Evolutionary conservation across 768 basidiomycete species (phyloP).

Genomic region (Amanita brunnescens): DNA sequence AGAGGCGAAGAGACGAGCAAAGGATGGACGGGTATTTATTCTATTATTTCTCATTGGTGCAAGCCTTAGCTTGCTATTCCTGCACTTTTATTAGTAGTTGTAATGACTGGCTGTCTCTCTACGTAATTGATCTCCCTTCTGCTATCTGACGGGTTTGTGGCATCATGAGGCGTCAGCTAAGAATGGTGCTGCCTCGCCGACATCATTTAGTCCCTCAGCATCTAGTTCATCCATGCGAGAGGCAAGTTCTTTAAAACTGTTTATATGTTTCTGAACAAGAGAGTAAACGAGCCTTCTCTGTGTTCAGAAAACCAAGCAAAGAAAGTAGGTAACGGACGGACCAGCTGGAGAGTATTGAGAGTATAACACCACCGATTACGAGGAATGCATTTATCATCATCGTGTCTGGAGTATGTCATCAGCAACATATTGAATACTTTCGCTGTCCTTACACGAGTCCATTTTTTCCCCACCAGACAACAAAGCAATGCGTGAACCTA

Average conservation of each 20-base stretch:
- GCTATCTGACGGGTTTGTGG: too few species aligned
- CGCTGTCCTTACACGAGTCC: slow-evolving; percentile 49
- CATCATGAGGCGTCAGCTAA: slow-evolving; percentile 20
- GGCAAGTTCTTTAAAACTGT: slow-evolving; percentile 38
- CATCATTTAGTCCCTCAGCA: slow-evolving; percentile 51
- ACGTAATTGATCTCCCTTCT: slow-evolving; percentile 8
- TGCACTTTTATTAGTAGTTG: slow-evolving; percentile 72
- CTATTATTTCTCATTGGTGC: slow-evolving; percentile 89
- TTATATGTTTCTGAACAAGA: slow-evolving; percentile 53
- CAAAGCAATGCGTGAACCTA: slow-evolving; percentile 66
- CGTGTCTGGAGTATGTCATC: slow-evolving; percentile 32
- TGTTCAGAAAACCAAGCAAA: background rate
- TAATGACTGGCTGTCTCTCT: too few species aligned
- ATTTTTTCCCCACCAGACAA: slow-evolving; percentile 74
- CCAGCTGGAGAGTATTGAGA: slow-evolving; percentile 60
- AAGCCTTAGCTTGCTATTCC: slow-evolving; percentile 82
- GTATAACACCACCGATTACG: slow-evolving; percentile 47
- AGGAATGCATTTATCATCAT: slow-evolving; percentile 57
- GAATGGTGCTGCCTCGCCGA: slow-evolving; percentile 53
- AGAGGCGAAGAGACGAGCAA: slow-evolving; percentile 80
- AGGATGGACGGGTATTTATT: slow-evolving; percentile 84
- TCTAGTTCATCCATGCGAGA: slow-evolving; percentile 45
- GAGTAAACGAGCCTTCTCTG: slow-evolving; percentile 54
- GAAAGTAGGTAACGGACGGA: slow-evolving; percentile 23
- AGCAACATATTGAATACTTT: slow-evolving; percentile 1